phyloP scores from a whole-genome alignment of 2,329 filamentous ascomycete genomes.

The Alternaria brassicae region DNA sequence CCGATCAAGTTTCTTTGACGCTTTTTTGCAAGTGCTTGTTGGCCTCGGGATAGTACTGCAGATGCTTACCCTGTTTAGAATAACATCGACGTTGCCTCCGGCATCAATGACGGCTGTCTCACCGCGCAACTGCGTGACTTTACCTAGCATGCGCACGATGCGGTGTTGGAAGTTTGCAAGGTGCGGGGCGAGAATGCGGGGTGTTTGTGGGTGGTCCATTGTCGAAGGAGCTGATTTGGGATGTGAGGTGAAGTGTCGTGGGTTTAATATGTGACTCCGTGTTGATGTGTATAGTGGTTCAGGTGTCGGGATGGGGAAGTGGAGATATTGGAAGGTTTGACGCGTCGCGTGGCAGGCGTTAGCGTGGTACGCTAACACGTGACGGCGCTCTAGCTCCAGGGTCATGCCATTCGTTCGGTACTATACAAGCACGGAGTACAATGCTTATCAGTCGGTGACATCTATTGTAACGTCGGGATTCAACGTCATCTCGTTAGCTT shows the following conservation, averaged over 20 bases:
- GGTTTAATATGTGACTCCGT: not conserved
- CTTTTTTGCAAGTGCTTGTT: not conserved
- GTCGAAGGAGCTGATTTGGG: not conserved
- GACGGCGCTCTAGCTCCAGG: not conserved
- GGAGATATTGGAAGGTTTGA: constrained; percentile 7
- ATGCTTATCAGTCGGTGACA: not conserved
- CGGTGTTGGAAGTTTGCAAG: constrained; percentile 74
- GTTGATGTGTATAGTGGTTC: not conserved
- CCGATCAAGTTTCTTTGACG: not conserved
- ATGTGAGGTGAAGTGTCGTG: not conserved
- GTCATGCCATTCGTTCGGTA: not conserved
- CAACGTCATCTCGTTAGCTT: not conserved
- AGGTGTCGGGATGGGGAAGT: not conserved
- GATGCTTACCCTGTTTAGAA: constrained; percentile 72
- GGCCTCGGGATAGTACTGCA: no score
- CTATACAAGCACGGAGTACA: not conserved
- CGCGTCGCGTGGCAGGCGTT: constrained; percentile 13
- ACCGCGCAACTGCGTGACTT: constrained; percentile 81
- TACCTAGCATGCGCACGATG: constrained; percentile 85
- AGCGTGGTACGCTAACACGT: constrained; percentile 19
- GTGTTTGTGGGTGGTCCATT: constrained; percentile 60
- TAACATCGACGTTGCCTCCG: constrained; percentile 74
- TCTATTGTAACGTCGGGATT: not conserved
- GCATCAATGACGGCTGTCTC: constrained; percentile 82
- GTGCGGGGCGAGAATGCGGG: constrained; percentile 81